Percentiles rank a stretch among this genome's conserved stretches.
Conservation (phyloP, 2,329 filamentous ascomycete genomes). For the Aspergillus bombycis region DNA sequence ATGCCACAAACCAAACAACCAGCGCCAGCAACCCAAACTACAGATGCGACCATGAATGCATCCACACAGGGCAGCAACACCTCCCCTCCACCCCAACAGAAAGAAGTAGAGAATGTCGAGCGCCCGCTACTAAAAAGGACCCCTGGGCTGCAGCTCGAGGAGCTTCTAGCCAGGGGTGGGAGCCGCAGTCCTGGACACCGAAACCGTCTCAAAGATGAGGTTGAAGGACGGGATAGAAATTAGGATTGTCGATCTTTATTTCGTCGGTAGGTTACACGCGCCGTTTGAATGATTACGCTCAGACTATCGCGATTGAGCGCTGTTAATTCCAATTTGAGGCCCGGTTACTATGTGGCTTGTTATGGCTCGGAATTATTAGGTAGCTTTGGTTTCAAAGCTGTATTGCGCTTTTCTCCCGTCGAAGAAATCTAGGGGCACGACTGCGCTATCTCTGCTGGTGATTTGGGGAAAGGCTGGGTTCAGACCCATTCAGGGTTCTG, state of each 20-base stretch:
- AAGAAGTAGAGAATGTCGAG: constrained; percentile 26
- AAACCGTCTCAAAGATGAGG: constrained; percentile 43
- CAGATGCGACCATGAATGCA: constrained; percentile 44
- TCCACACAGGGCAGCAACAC: constrained; percentile 17
- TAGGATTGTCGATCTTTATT: not conserved
- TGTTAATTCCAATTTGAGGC: not conserved
- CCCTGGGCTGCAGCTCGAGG: constrained; percentile 63
- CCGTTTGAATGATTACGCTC: not conserved
- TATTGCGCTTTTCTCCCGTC: not conserved
- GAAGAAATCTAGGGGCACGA: not conserved
- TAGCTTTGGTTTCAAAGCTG: not conserved
- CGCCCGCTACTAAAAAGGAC: constrained; percentile 38
- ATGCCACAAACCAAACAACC: constrained; percentile 55
- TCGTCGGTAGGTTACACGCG: not conserved
- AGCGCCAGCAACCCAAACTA: constrained; percentile 47
- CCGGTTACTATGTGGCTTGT: not conserved
- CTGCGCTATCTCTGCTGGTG: not conserved
- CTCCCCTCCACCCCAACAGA: not conserved
- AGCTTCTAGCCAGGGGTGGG: constrained; percentile 67
- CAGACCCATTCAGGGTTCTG: not conserved
- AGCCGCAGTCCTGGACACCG: constrained; percentile 66
- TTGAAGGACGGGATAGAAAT: not conserved
- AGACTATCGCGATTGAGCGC: not conserved
- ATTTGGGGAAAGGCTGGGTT: not conserved
- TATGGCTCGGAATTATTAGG: not conserved